Conservation (phyloP, 441 rosid genomes). For the Biscutella laevigata region DNA sequence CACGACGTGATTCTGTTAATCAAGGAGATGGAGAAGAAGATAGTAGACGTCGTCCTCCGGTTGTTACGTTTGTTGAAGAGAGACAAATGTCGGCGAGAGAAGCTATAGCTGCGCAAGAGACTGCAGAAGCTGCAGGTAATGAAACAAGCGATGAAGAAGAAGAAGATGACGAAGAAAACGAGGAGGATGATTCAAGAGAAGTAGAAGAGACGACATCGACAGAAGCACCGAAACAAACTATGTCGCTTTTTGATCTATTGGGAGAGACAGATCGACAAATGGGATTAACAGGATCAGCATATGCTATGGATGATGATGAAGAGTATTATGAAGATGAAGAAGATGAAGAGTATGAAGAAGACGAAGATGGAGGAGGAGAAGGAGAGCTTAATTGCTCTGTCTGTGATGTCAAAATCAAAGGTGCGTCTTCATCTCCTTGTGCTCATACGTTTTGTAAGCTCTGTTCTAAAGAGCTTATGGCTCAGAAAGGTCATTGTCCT, state of each 20-base stretch:
- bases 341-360: no score
- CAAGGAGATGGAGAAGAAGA: constrained; percentile 23
- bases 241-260: constrained; percentile 80
- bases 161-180: background rate
- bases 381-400: constrained; percentile 66
- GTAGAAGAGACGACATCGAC: constrained; percentile 14
- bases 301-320: constrained; percentile 38
- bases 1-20: constrained; percentile 38
- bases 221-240: constrained; percentile 33
- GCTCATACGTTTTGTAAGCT: constrained; percentile 85
- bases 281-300: constrained; percentile 52
- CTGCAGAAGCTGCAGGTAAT: constrained; percentile 35
- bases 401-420: constrained; percentile 79
- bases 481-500: constrained; percentile 82
- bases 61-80: constrained; percentile 49
- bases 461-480: constrained; percentile 89
- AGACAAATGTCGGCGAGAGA: constrained; percentile 67
- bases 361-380: constrained; percentile 25
- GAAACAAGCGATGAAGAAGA: constrained; percentile 21
- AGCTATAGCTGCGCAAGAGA: constrained; percentile 63
- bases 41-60: constrained; percentile 28
- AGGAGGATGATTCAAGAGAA: constrained; percentile 2
- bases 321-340: constrained; percentile 35
- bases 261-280: constrained; percentile 69
- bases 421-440: constrained; percentile 75